A percentile compares a stretch with the other conserved stretches of the same genome.
These are phyloP conservation scores for Austroboletus olivaceoglutinosus DNA, from an alignment of 1,284 basidiomycete genomes.

Conservation along the genomic window DNA sequence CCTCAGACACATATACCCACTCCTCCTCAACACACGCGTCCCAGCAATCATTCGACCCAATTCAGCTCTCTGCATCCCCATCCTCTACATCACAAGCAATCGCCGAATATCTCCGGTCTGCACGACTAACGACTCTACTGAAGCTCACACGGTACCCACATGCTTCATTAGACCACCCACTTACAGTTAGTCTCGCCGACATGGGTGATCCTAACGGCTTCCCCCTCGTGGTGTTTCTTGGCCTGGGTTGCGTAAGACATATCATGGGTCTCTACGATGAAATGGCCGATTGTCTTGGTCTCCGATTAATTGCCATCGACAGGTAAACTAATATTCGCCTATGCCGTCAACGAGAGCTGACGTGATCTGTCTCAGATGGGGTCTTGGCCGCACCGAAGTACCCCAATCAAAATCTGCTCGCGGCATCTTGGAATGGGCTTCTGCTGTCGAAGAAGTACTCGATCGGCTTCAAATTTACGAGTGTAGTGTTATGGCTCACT, in stretches of 20 bases:
- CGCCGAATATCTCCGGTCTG: slow-evolving; percentile 81
- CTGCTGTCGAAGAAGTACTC: slow-evolving; percentile 86
- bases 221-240: slow-evolving; percentile 89
- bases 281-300: slow-evolving; percentile 83
- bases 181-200: slow-evolving; percentile 92
- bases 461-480: slow-evolving; percentile 76
- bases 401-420: slow-evolving; percentile 66
- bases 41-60: slow-evolving; percentile 45
- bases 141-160: slow-evolving; percentile 78
- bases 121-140: slow-evolving; percentile 80
- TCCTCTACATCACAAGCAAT: slow-evolving; percentile 64
- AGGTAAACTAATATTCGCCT: slow-evolving; percentile 47
- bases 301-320: slow-evolving; percentile 93
- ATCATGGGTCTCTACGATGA: slow-evolving; percentile 95
- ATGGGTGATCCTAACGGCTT: slow-evolving; percentile 80
- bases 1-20: slow-evolving; percentile 21
- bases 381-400: slow-evolving; percentile 81
- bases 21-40: slow-evolving; percentile 43
- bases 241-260: slow-evolving; percentile 91
- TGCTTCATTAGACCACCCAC: slow-evolving; percentile 63
- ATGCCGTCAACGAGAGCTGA: slow-evolving; percentile 12
- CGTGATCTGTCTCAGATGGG: slow-evolving; percentile 63
- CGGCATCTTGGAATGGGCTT: slow-evolving; percentile 89
- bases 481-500: slow-evolving; percentile 92
- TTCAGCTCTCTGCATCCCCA: slow-evolving; percentile 42